Base-by-base conservation (phyloP, 352 stramenopile genomes). In the Phytophthora pini region DNA sequence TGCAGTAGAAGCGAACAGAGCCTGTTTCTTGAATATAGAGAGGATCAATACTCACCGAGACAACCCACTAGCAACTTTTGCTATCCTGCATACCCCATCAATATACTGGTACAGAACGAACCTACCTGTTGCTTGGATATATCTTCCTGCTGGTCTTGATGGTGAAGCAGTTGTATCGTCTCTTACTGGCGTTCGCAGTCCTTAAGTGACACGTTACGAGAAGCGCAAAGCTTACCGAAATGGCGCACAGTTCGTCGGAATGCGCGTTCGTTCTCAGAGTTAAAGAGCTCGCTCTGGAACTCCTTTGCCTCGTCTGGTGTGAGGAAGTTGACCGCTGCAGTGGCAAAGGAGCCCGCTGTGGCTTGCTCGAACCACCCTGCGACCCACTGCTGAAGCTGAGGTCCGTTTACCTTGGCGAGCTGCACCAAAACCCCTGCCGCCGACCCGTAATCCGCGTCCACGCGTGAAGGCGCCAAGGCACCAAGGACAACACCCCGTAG, bases 361-460 rank as follows among this genome's bases (percentile, higher is more conserved):
- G 79, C 85, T 1, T 80, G 69, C 2, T 74, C 50, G 26, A 96
- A 89, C 84, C 83, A 94, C 46, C 91, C 80, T 13, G 67, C 64
- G 6, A 92, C 65, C 57, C 74, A 88, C 48, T 86, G 74, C 29
- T 84, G 82, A 32, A 95, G 65, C 13, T 75, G 56, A 39, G 69
- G 38, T 3, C 86, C 88, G 39, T 92, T 68, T 7, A 89, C 48
- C 54, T 92, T 91, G 4, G 83, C 86, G 10, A 96, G 61, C 26
- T 87, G 84, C 26, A 93, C 70, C 17, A 94, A 62, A 15, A 94
- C 74, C 11, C 88, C 79, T 36, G 86, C 88, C 15, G 84, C 78
- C 34, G 88, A 96, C 15, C 88, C 88, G 34, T 86, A 89, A 34
- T 96, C 88, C 2, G 84, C 82, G n/a, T 96, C 88, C 9, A 96